Percentiles rank a stretch among this genome's conserved stretches.
Conservation (phyloP, 768 basidiomycete species). For the Trametes cinnabarina region DNA sequence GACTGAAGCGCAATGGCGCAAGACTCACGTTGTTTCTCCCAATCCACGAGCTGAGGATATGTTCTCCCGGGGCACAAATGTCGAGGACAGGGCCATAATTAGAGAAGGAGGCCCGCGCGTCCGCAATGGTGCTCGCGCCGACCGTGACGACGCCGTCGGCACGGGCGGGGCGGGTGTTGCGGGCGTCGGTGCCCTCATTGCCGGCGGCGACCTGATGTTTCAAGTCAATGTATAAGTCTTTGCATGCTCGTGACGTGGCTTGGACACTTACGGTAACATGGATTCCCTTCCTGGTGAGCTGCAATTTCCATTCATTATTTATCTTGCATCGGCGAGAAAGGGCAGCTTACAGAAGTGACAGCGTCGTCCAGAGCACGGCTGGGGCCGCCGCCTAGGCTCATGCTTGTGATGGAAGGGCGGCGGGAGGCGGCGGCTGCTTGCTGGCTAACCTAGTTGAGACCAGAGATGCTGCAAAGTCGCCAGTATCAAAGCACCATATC, state of each 20-base stretch:
- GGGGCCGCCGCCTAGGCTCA: slow-evolving; percentile 25
- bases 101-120: slow-evolving; percentile 36
- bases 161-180: slow-evolving; percentile 36
- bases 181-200: slow-evolving; percentile 34
- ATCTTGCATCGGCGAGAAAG: not conserved
- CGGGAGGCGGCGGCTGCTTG: slow-evolving; percentile 9
- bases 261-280: slow-evolving; percentile 14
- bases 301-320: not conserved
- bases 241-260: not conserved
- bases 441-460: slow-evolving; percentile 26
- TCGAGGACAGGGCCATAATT: slow-evolving; percentile 42
- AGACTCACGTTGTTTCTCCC: slow-evolving; percentile 1
- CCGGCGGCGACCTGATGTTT: slow-evolving; percentile 33
- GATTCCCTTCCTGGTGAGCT: slow-evolving; percentile 7
- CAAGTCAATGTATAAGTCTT: not conserved
- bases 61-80: slow-evolving; percentile 40
- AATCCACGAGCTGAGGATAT: slow-evolving; percentile 14
- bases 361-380: slow-evolving; percentile 24
- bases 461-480: slow-evolving; percentile 18
- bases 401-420: slow-evolving; percentile 21
- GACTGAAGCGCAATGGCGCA: not conserved
- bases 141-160: slow-evolving; percentile 38
- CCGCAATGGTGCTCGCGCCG: slow-evolving; percentile 38
- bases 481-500: not conserved
- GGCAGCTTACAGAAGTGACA: slow-evolving; percentile 16